Percentiles rank a stretch among this genome's conserved stretches.
phyloP scores from a whole-genome alignment of 768 basidiomycete species.

The Phlebiopsis gigantea region DNA sequence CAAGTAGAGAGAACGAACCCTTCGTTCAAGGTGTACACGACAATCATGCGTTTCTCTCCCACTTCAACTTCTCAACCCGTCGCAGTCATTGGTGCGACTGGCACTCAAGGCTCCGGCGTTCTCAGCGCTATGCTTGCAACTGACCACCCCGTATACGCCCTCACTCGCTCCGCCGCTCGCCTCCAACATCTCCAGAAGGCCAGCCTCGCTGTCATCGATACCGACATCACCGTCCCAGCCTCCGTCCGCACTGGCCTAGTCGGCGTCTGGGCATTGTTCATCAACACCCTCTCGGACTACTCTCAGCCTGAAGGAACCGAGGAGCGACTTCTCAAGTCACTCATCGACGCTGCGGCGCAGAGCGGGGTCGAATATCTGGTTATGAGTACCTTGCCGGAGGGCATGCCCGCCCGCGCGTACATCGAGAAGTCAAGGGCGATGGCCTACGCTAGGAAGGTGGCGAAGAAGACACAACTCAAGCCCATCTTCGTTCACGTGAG shows the following conservation, averaged over 20 bases:
- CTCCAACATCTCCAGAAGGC: not conserved
- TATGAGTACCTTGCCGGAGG: constrained; percentile 1
- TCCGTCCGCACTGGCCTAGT: not conserved
- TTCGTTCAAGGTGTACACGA: too few species aligned
- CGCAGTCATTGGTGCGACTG: constrained; percentile 4
- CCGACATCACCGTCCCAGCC: constrained; percentile 1
- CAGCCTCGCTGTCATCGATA: constrained; percentile 1
- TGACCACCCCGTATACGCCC: not conserved
- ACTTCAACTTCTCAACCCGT: not conserved
- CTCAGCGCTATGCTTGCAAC: not conserved
- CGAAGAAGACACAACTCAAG: not conserved
- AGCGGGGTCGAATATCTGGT: constrained; percentile 2
- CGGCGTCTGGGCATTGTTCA: constrained; percentile 7
- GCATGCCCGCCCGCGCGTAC: constrained; percentile 5
- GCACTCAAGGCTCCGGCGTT: not conserved
- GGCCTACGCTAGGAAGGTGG: constrained; percentile 5
- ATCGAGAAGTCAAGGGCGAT: constrained; percentile 3
- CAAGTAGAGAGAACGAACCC: too few species aligned
- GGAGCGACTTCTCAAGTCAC: not conserved
- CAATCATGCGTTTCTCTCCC: too few species aligned
- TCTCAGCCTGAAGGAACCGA: constrained; percentile 12
- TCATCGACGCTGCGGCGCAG: constrained; percentile 3
- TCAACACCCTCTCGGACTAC: constrained; percentile 8
- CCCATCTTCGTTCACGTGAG: constrained; percentile 1
- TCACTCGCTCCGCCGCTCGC: not conserved